These are phyloP conservation scores for Lipomyces oligophaga DNA, from an alignment of 805 yeast genomes.

Conservation along the genomic window DNA sequence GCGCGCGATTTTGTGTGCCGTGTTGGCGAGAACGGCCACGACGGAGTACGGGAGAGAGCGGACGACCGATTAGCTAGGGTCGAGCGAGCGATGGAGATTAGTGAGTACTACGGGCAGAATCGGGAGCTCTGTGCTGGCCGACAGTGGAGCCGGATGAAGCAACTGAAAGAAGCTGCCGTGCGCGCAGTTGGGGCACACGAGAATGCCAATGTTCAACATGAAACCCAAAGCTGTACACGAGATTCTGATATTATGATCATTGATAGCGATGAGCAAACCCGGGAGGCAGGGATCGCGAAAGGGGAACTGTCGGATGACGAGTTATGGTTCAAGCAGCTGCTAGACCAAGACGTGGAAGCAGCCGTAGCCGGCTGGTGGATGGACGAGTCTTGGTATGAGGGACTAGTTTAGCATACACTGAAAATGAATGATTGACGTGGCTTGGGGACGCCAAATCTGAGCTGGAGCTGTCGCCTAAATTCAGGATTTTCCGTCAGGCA, in stretches of 20 bases:
- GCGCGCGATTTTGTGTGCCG: not conserved
- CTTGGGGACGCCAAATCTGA: no score
- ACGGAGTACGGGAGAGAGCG: not conserved
- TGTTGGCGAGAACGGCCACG: not conserved
- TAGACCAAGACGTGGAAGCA: not conserved
- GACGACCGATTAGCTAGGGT: constrained; percentile 14
- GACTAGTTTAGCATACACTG: no score
- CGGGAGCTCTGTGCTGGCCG: no score
- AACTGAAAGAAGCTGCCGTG: not conserved
- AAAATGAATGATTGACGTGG: no score
- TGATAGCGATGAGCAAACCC: not conserved
- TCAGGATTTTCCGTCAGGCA: no score
- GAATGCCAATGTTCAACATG: constrained; percentile 3
- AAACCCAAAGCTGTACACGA: not conserved
- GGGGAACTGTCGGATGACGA: not conserved
- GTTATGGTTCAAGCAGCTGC: not conserved
- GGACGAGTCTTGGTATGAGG: not conserved
- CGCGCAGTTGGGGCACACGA: constrained; percentile 10
- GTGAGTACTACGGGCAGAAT: constrained; percentile 10
- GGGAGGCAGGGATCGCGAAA: no score
- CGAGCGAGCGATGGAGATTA: constrained; percentile 3
- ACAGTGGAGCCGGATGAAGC: no score
- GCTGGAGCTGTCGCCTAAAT: no score
- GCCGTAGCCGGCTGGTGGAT: not conserved
- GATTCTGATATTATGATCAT: not conserved